Evolutionary conservation across 106 monocot genomes (phyloP), one percentile per base, ranked within the genome.

Genomic region (Dendrobium catenatum): DNA sequence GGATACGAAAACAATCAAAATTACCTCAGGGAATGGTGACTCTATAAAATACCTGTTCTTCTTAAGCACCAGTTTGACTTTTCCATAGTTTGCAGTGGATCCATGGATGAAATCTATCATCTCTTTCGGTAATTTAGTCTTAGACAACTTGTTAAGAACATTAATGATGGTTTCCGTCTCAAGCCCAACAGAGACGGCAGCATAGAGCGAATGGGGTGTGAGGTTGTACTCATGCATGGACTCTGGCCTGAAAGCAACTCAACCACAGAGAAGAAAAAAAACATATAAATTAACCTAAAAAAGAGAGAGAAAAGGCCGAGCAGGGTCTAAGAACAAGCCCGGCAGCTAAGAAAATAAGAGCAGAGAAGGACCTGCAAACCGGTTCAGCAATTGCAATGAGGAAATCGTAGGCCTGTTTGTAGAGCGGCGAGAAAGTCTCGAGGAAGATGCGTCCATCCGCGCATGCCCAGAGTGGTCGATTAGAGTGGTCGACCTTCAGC

Each of bases 211-310:
- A 79, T 99, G 99, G 4, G 95, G 99, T 0, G 95, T 99, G 72
- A 99, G 80, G 81, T 99, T 95, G 85, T 99, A 99, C 86, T 99
- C 99, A 29, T 99, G 99, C 99, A 99, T 95, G 6, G 87, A 91
- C 80, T 99, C 95, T 1, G 95, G 99, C 85, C 99, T 98, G 42
- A 49, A 72, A 48, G 27, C 33, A 72, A 80, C 33, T 17, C 49
- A 24, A 72, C 2, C 2, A 80, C 3, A 37, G 37, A 37, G 37
- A 37, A 37, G 37, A 8, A 44, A 67, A 43, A 42, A 26, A 73
- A n/a, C 31, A 55, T 55, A 51, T 2, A 10, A 55, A 73, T 15
- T 20, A 73, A 0, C 40, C 76, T 51, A 7, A 29, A 27, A 27
- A 77, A 1, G 26, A 43, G 4, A 55, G 5, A 70, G 2, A 68